Conservation (phyloP, 2,329 filamentous ascomycete genomes). For the Ophiostoma fasciatum region DNA sequence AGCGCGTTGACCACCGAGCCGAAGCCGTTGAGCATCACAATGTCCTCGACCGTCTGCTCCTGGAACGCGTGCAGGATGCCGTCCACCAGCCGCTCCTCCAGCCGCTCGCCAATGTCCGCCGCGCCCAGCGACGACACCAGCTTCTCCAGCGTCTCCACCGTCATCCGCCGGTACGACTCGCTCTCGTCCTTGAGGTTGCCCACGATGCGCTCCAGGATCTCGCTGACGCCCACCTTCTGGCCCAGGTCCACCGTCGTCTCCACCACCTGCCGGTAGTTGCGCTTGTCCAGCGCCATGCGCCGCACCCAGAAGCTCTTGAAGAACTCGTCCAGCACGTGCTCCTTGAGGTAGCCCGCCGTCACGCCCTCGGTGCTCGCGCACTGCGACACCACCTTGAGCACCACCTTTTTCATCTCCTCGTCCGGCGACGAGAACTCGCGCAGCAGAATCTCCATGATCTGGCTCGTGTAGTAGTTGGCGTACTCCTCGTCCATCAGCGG, state of each 20-base stretch:
- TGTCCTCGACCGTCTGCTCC: slow-evolving; percentile 91
- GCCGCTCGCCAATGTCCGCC: slow-evolving; percentile 79
- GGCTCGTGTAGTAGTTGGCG: slow-evolving; percentile 95
- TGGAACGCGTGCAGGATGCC: slow-evolving; percentile 95
- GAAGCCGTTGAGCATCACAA: slow-evolving; percentile 93
- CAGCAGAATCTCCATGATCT: slow-evolving; percentile 97
- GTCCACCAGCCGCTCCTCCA: slow-evolving; percentile 89
- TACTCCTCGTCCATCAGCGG: slow-evolving; percentile 99
- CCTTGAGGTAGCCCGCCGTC: slow-evolving; percentile 85
- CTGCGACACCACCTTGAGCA: slow-evolving; percentile 92
- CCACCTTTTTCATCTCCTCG: slow-evolving; percentile 99
- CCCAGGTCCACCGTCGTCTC: slow-evolving; percentile 95
- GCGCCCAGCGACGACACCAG: slow-evolving; percentile 85
- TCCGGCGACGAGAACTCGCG: slow-evolving; percentile 94
- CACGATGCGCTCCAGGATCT: slow-evolving; percentile 87
- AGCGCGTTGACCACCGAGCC: slow-evolving; percentile 94
- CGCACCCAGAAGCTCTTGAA: slow-evolving; percentile 99
- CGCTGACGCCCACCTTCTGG: slow-evolving; percentile 92
- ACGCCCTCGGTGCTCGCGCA: slow-evolving; percentile 91
- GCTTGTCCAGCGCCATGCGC: slow-evolving; percentile 90
- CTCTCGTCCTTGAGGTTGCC: slow-evolving; percentile 96
- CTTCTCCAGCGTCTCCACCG: slow-evolving; percentile 94
- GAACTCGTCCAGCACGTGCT: slow-evolving; percentile 87
- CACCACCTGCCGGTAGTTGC: slow-evolving; percentile 95
- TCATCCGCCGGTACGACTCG: slow-evolving; percentile 98